Conservation (phyloP, 2,329 filamentous ascomycete species). For the Aspergillus sp. region DNA sequence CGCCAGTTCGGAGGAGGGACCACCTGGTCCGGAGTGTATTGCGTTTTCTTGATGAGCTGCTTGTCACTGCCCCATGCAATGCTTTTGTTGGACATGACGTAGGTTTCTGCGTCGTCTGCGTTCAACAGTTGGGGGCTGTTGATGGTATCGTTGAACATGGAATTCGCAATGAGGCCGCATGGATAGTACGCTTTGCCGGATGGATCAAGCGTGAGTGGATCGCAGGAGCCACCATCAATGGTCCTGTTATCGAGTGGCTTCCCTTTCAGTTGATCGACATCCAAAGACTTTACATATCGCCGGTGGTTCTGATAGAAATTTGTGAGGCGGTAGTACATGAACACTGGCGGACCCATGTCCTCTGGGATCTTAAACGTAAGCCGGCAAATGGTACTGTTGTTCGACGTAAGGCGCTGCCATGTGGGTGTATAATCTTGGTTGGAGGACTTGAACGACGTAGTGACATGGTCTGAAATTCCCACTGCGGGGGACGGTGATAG, state of each 20-base stretch:
- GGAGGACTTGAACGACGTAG: conserved; percentile 68
- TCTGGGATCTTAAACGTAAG: conserved; percentile 79
- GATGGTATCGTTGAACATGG: conserved; percentile 93
- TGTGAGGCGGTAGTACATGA: conserved; percentile 91
- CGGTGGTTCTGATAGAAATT: conserved; percentile 99
- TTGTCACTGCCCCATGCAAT: conserved; percentile 88
- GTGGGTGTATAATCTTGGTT: conserved; percentile 35
- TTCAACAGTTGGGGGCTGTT: conserved; percentile 56
- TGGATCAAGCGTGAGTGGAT: conserved; percentile 63
- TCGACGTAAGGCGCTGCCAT: conserved; percentile 28
- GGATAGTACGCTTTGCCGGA: conserved; percentile 79
- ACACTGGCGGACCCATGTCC: conserved; percentile 74
- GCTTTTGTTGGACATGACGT: conserved; percentile 71
- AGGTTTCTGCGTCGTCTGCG: conserved; percentile 59
- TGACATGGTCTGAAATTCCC: conserved; percentile 53
- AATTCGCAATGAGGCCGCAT: conserved; percentile 94
- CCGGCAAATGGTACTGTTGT: conserved; percentile 59
- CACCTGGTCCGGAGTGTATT: conserved; percentile 65
- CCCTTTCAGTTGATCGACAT: conserved; percentile 79
- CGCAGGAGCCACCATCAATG: conserved; percentile 70
- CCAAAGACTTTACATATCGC: conserved; percentile 88
- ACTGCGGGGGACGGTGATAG: conserved; percentile 45
- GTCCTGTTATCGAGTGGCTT: conserved; percentile 57
- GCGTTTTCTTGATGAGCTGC: conserved; percentile 70
- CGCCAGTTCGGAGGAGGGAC: conserved; percentile 86